These are phyloP conservation scores for Triglochin maritima DNA, from an alignment of 106 monocot genomes.

Conservation along the genomic window DNA sequence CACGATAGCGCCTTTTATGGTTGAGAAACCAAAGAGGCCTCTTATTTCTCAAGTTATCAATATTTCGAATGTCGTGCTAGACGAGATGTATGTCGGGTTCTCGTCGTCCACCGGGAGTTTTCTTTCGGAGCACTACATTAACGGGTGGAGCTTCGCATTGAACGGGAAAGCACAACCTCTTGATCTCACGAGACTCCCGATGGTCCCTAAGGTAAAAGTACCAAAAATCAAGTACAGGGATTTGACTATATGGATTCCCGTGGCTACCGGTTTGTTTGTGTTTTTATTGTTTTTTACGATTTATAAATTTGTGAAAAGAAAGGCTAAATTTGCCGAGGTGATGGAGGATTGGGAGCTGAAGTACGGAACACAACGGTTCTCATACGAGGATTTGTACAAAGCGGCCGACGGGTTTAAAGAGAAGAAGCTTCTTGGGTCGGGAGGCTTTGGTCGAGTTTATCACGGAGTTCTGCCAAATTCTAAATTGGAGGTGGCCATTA, in stretches of 20 bases:
- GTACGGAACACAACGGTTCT: neutral
- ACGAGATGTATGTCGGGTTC: no score
- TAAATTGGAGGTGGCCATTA: slow-evolving; percentile 2
- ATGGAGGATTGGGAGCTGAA: neutral
- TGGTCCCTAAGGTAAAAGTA: neutral
- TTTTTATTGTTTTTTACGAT: neutral
- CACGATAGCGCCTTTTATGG: no score
- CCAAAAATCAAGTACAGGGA: neutral
- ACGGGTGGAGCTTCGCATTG: slow-evolving; percentile 12
- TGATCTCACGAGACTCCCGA: slow-evolving; percentile 1
- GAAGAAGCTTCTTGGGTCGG: neutral
- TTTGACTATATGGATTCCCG: neutral
- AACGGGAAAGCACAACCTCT: neutral
- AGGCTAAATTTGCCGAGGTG: slow-evolving; percentile 4
- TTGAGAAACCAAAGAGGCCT: no score
- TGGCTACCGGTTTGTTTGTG: neutral
- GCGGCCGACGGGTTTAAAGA: neutral
- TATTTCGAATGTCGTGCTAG: no score
- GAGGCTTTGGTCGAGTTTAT: slow-evolving; percentile 11
- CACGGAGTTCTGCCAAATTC: neutral
- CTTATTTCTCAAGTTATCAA: no score
- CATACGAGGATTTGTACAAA: slow-evolving; percentile 6
- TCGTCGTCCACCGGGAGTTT: neutral
- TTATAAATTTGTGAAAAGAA: neutral
- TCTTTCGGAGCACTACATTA: neutral